Base-by-base conservation (phyloP, 2,329 filamentous ascomycete species). In the Colletotrichum melonis region DNA sequence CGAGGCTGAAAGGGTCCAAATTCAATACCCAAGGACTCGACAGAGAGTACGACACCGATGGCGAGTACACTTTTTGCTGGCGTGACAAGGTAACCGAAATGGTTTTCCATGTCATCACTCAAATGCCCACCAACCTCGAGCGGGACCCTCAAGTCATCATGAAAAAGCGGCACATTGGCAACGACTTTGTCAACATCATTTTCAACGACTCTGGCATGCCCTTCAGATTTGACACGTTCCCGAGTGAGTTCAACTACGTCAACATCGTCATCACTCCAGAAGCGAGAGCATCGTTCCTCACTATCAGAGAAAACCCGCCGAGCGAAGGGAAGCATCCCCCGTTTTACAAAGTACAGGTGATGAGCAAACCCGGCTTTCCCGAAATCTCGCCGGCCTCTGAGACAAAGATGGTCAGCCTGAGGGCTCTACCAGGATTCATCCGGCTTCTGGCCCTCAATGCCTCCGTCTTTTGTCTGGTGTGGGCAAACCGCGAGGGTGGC, bases 181-280 rank as follows among this genome's bases (percentile, higher is more conserved):
- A 99, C 80, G 97, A 98, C 82, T 97, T 94, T 81, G 97, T 99
- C 80, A 98, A 98, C 80, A 97, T 99, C 77, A 93, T 99, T 71
- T 99, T 97, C 88, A 99, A 99, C 81, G 95, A 97, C 79, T 98
- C 95, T 2, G 96, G 97, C n/a, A 82, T 92, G 60, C 93, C 94
- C 0, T 98, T 98, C 85, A 89, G 90, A 67, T 97, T 98, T 80
- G 91, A 98, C 80, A 98, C 94, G 0, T 97, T 99, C 78, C 95
- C 95, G 0, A 97, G 95, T 0, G 93, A 96, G 70, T 98, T 99
- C 87, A 98, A 98, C 80, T 98, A 94, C 79, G 95, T 99, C 80
- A 95, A 98, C 81, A 98, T 99, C 78, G 93, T 98, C 77, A 96
- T 99, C 79, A 94, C 94, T 2, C 97, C 97, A 0, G 94, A 95